phyloP scores from a whole-genome alignment of 129 eudicot species.

The Arctium lappa region DNA sequence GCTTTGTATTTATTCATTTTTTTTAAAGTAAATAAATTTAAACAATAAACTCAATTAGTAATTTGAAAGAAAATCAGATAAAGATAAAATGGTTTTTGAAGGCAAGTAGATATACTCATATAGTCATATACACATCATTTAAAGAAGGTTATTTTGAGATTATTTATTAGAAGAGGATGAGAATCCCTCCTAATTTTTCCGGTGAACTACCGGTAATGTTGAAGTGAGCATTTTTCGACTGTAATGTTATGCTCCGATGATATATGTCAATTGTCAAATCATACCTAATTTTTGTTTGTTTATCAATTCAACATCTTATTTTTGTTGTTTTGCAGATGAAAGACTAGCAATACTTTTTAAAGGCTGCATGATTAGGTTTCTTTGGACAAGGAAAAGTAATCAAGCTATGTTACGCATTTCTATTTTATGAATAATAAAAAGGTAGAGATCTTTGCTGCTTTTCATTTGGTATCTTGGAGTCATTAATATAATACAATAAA shows the following conservation, averaged over 20 bases:
- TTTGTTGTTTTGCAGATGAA: conserved; percentile 29
- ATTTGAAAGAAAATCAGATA: background rate
- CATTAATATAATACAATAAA: background rate
- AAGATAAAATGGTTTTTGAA: background rate
- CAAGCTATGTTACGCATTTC: conserved; percentile 6
- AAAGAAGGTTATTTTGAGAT: background rate
- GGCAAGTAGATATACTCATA: background rate
- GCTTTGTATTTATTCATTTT: background rate
- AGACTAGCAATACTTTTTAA: conserved; percentile 21
- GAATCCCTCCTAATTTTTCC: conserved; percentile 1
- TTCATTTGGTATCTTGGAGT: background rate
- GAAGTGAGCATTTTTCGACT: background rate
- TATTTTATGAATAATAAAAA: background rate
- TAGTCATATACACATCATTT: background rate
- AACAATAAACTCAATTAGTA: background rate
- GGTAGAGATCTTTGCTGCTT: background rate
- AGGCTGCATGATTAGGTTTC: conserved; percentile 24
- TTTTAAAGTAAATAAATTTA: background rate
- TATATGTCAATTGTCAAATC: conserved; percentile 14
- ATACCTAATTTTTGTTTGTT: conserved; percentile 23
- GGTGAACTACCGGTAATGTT: background rate
- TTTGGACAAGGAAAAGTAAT: conserved; percentile 20
- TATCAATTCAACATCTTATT: conserved; percentile 4
- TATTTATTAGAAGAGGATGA: background rate
- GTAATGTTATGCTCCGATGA: background rate